These are phyloP conservation scores for Lactarius deliciosus DNA, from an alignment of 768 basidiomycete species.

Conservation along the genomic window DNA sequence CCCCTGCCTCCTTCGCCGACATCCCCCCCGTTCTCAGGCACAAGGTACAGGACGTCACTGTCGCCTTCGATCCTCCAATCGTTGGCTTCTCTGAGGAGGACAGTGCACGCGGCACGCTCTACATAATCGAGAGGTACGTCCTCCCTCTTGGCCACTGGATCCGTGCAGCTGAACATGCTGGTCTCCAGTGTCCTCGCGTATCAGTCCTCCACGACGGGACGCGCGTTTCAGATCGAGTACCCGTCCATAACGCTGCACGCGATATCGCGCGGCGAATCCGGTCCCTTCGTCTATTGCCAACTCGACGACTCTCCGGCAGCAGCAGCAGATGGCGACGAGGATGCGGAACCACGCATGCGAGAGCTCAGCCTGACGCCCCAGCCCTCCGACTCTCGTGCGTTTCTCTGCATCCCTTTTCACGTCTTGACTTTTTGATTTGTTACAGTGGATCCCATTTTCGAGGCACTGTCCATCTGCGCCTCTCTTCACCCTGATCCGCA, in stretches of 20 bases:
- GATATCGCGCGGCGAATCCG: conserved; percentile 65
- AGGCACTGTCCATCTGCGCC: conserved; percentile 82
- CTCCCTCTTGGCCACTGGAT: conserved; percentile 21
- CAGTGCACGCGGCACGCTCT: conserved; percentile 63
- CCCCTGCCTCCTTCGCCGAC: conserved; percentile 79
- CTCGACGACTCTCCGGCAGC: conserved; percentile 65
- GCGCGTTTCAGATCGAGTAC: conserved; percentile 84
- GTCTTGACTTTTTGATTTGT: not conserved
- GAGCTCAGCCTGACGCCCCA: conserved; percentile 79
- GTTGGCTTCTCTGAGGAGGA: conserved; percentile 57
- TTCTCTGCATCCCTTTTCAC: not conserved
- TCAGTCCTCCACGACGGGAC: conserved; percentile 62
- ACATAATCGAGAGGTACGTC: conserved; percentile 78
- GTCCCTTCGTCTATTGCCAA: conserved; percentile 88
- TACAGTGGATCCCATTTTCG: conserved; percentile 81
- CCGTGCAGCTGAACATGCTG: conserved; percentile 11
- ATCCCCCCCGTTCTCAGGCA: conserved; percentile 83
- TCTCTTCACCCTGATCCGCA: conserved; percentile 76
- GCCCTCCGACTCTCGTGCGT: conserved; percentile 58
- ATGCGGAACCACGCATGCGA: conserved; percentile 55
- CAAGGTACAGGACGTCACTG: conserved; percentile 66
- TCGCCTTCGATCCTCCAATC: conserved; percentile 67
- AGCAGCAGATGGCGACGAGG: conserved; percentile 41
- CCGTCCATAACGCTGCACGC: conserved; percentile 93
- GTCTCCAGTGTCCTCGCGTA: conserved; percentile 67